Conservation (phyloP, 495 filamentous ascomycete species). For the Chaetomium fimeti region DNA sequence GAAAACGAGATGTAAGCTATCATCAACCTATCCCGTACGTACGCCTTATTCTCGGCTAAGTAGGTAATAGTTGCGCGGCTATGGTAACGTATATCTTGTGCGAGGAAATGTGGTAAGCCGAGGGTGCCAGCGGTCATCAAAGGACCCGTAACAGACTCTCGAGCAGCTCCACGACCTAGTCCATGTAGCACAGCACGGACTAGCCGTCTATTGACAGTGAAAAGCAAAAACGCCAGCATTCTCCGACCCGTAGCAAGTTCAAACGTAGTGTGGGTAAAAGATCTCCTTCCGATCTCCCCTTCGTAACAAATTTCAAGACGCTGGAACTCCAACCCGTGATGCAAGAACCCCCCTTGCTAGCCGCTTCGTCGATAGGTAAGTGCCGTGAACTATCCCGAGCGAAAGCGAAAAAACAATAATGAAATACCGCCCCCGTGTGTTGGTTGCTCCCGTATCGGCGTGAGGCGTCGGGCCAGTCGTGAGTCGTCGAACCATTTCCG, state of each 20-base stretch:
- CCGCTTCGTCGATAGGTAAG: not conserved
- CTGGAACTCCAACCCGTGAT: not conserved
- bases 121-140: not conserved
- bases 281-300: constrained; percentile 13
- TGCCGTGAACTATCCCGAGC: not conserved
- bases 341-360: not conserved
- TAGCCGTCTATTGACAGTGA: not conserved
- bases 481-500: not conserved
- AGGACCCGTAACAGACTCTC: not conserved
- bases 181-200: not conserved
- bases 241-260: not conserved
- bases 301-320: not conserved
- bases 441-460: not conserved
- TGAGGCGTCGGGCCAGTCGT: not conserved
- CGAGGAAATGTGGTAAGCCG: not conserved
- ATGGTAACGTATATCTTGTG: not conserved
- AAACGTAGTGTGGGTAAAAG: not conserved
- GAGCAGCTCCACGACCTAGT: not conserved
- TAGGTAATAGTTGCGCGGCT: not conserved
- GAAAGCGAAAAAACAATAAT: not conserved
- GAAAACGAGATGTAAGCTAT: not conserved
- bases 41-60: not conserved
- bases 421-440: not conserved
- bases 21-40: not conserved
- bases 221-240: not conserved